Percentiles rank a stretch among this genome's conserved stretches.
Evolutionary conservation across 2,329 filamentous ascomycete species (phyloP).

Genomic region (Aureobasidium zeae): DNA sequence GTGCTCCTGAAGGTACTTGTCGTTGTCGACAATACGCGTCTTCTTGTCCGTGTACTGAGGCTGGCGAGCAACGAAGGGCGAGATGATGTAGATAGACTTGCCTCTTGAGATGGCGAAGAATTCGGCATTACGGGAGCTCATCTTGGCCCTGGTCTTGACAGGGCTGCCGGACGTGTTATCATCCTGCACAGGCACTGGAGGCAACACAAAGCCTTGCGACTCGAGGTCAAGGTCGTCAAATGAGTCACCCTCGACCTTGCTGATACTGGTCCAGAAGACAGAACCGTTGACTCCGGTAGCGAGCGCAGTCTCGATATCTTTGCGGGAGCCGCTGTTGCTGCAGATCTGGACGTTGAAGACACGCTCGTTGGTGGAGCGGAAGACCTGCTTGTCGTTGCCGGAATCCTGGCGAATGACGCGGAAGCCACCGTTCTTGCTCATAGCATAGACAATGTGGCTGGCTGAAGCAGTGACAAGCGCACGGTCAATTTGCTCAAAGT

Average conservation of each 20-base stretch:
- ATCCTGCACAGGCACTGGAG: conserved; percentile 74
- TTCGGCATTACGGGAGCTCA: conserved; percentile 79
- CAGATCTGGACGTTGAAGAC: conserved; percentile 91
- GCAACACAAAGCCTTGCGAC: conserved; percentile 78
- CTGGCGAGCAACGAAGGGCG: conserved; percentile 47
- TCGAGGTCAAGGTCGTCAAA: conserved; percentile 72
- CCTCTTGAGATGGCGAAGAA: conserved; percentile 93
- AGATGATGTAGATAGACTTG: conserved; percentile 88
- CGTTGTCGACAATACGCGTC: conserved; percentile 64
- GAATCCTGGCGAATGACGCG: conserved; percentile 91
- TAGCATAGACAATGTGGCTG: conserved; percentile 87
- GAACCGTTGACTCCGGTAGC: conserved; percentile 90
- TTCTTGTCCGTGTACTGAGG: conserved; percentile 42
- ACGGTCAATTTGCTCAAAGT: conserved; percentile 94
- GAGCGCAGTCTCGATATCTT: conserved; percentile 67
- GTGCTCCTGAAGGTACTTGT: conserved; percentile 77
- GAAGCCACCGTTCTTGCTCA: conserved; percentile 82
- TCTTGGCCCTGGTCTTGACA: conserved; percentile 88
- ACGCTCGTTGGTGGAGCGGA: conserved; percentile 82
- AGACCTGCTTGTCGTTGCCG: conserved; percentile 82
- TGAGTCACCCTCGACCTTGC: conserved; percentile 62
- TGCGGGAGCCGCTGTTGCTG: conserved; percentile 50
- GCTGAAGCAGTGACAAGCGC: conserved; percentile 83
- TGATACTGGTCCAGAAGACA: conserved; percentile 89
- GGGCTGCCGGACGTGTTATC: conserved; percentile 87